These are phyloP conservation scores for Vitis hybrid DNA, from an alignment of 177 flowering plant genomes.

Conservation along the genomic window DNA sequence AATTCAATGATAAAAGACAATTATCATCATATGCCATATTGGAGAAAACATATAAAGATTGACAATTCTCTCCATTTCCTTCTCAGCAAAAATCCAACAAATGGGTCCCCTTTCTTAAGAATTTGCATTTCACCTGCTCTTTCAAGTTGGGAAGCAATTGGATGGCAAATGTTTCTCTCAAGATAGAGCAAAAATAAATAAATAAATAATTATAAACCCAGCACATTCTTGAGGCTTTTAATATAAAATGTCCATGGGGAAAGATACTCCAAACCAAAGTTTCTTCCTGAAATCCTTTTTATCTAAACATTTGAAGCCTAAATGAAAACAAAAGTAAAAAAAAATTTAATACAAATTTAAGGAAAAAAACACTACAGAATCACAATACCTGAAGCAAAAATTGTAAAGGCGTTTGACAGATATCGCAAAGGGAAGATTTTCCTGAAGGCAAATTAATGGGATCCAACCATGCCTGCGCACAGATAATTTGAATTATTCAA, in stretches of 20 bases:
- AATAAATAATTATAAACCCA: no score
- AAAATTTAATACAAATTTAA: background rate
- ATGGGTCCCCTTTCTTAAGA: no score
- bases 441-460: slow-evolving; percentile 80
- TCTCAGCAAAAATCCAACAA: background rate
- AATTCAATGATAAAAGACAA: slow-evolving; percentile 7
- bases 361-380: background rate
- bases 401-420: slow-evolving; percentile 79
- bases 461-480: slow-evolving; percentile 84
- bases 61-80: no score
- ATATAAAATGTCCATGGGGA: background rate
- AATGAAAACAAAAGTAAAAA: no score
- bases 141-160: no score
- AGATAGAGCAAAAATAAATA: no score
- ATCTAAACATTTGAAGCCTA: no score
- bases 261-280: no score
- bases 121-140: background rate
- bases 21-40: background rate
- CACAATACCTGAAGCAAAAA: slow-evolving; percentile 79
- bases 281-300: no score
- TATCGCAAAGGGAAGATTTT: slow-evolving; percentile 55
- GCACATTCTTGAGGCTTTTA: no score
- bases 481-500: background rate
- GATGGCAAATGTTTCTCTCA: no score
- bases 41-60: background rate